Evolutionary conservation across 768 basidiomycete genomes (phyloP).

Genomic region (Hortiboletus campestris): DNA sequence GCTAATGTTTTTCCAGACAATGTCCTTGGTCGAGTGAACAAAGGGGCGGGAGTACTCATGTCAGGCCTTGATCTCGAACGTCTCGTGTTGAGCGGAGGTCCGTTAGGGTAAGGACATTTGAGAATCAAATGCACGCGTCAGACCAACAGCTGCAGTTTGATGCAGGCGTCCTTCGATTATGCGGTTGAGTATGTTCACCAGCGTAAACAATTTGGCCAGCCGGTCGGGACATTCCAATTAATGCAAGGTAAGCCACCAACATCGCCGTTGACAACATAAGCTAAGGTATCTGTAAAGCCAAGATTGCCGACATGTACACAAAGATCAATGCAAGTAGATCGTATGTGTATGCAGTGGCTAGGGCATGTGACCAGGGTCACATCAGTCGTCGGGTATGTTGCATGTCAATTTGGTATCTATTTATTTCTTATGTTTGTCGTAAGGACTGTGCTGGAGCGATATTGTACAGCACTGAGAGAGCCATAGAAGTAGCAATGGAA

Average conservation of each 20-base stretch:
- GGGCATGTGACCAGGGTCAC: constrained; percentile 79
- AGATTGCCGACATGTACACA: constrained; percentile 93
- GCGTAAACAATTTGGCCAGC: constrained; percentile 85
- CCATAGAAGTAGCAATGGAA: constrained; percentile 87
- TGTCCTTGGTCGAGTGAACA: constrained; percentile 75
- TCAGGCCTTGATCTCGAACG: constrained; percentile 91
- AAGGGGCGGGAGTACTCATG: constrained; percentile 88
- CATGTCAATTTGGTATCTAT: background rate
- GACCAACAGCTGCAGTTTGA: constrained; percentile 50
- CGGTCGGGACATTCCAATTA: constrained; percentile 87
- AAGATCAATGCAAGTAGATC: constrained; percentile 84
- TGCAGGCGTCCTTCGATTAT: constrained; percentile 92
- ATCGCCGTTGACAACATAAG: background rate
- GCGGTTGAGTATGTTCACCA: constrained; percentile 91
- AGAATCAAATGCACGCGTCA: background rate
- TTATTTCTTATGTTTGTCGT: constrained; percentile 7
- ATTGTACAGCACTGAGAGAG: constrained; percentile 87
- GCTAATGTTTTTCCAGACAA: constrained; percentile 53
- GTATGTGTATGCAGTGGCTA: constrained; percentile 91
- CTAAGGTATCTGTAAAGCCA: constrained; percentile 43
- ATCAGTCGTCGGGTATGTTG: constrained; percentile 71
- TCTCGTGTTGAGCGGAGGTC: constrained; percentile 88
- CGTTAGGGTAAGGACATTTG: constrained; percentile 64
- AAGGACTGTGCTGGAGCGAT: constrained; percentile 97
- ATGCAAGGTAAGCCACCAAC: constrained; percentile 73